Conservation (phyloP, 768 basidiomycete species). For the Podaxis mareebaensis region DNA sequence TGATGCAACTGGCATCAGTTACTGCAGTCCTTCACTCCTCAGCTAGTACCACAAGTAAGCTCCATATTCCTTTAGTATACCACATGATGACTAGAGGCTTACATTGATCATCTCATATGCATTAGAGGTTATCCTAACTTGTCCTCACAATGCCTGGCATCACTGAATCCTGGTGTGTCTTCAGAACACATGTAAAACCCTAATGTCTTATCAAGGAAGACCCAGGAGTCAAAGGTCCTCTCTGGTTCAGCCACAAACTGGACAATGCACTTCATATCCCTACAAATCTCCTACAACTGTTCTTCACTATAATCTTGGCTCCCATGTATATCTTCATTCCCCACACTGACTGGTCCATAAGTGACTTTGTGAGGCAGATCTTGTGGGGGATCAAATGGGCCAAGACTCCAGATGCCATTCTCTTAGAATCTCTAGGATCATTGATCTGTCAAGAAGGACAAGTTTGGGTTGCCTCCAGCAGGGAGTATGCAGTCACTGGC, state of each 20-base stretch:
- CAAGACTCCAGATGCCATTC: constrained; percentile 8
- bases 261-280: neutral
- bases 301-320: neutral
- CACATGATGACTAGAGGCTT: neutral
- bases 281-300: constrained; percentile 3
- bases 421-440: constrained; percentile 3
- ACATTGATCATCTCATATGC: neutral
- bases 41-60: neutral
- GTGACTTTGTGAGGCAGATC: neutral
- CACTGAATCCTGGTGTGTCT: neutral
- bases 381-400: constrained; percentile 13
- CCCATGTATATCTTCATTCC: constrained; percentile 6
- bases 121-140: neutral
- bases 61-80: neutral
- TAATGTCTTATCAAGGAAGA: constrained; percentile 10
- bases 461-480: neutral
- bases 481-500: constrained; percentile 9
- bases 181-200: neutral
- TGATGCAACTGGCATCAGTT: neutral
- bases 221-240: constrained; percentile 9
- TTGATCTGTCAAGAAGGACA: neutral
- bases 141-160: neutral
- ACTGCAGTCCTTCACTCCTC: neutral
- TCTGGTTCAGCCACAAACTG: constrained; percentile 10
- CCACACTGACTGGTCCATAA: neutral